Evolutionary conservation across 1,284 basidiomycete genomes (phyloP), one percentile per base, ranked within the genome.

Genomic region (Malassezia brasiliensis): DNA sequence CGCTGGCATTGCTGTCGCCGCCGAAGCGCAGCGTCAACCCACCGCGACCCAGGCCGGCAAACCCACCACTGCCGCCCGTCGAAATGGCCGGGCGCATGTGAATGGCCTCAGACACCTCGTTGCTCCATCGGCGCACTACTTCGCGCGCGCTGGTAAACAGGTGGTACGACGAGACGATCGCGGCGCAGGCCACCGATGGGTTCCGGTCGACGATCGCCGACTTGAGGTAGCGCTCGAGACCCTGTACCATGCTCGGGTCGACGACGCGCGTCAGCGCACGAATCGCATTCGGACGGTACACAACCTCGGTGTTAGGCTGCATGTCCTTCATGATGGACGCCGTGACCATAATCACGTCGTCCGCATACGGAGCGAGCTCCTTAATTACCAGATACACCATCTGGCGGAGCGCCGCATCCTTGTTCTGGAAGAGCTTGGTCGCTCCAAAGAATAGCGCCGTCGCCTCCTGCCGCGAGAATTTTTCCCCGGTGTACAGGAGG

Each of bases 271-370:
- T 91, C 15, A 99, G 81, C 5, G 93, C 90, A 67, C 94, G 85
- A 65, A 98, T 98, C 31, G 94, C 88, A 76, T 99, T 98, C 37
- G 94, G 89, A 56, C 94, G 82, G 78, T 99, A 99, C 65, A 99
- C 90, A 71, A 96, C 93, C 76, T 98, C 94, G 49, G 90, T 86
- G 76, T 96, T 96, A 49, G 91, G 88, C 75, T 98, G 93, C 89
- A 98, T 98, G 75, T 99, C 93, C 80, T 98, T 98, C 91, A 96
- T 96, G 77, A 99, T 98, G 73, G 90, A 96, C 72, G 88, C 90
- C 6, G 94, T 99, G 66, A 96, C 91, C 90, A 99, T 99, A 72
- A 99, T 96, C 36, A 96, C 62, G 45, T 98, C 94, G 77, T 99
- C 90, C 17, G 94, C 90, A n/a, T 87, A 86, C 40, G 83, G 85